Base-by-base conservation (phyloP, 2,329 filamentous ascomycete genomes). In the Cercospora sp. region DNA sequence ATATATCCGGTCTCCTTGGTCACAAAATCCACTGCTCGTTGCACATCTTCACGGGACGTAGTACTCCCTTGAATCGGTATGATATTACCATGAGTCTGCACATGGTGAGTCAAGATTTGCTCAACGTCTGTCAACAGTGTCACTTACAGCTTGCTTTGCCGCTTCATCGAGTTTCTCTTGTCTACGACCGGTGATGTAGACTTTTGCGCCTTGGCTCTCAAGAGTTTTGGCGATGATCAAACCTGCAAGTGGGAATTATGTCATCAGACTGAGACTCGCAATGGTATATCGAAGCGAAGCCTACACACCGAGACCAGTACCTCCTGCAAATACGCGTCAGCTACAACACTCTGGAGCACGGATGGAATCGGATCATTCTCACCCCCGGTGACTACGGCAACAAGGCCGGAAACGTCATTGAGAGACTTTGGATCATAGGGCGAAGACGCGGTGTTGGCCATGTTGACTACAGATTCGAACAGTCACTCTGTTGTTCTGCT, bases 121-220 rank as follows among this genome's bases (percentile, higher is more conserved):
- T 55, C 9, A n/a, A 55, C 48, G n/a, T n/a, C 48, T 26, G 12
- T 3, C 13, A 26, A n/a, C 2, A 12, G n/a, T 16, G 31, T 1
- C 8, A 70, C 69, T 59, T 60, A 75, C 74, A n/a, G 75, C 75
- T 55, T 70, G 63, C 45, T 75, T 75, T 23, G 79, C 78, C n/a
- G 81, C 80, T 53, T 79, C 74, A 59, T 81, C 70, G 42, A 84
- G 80, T 55, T 79, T 77, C 51, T 80, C 78, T 36, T 76, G 71
- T 26, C 81, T 78, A 42, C 82, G 79, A 51, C 81, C 82, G 28
- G 83, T 80, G 66, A 83, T 77, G 75, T 82, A 83, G 65, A 84
- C 76, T 66, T 81, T 82, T 3, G 77, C 73, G 5, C 81, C 70
- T 74, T 80, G 73, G 75, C 79, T 65, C 78, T 80, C 77, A n/a